phyloP scores from a whole-genome alignment of 1,284 basidiomycete species.

The Stygiomarasmius scandens region DNA sequence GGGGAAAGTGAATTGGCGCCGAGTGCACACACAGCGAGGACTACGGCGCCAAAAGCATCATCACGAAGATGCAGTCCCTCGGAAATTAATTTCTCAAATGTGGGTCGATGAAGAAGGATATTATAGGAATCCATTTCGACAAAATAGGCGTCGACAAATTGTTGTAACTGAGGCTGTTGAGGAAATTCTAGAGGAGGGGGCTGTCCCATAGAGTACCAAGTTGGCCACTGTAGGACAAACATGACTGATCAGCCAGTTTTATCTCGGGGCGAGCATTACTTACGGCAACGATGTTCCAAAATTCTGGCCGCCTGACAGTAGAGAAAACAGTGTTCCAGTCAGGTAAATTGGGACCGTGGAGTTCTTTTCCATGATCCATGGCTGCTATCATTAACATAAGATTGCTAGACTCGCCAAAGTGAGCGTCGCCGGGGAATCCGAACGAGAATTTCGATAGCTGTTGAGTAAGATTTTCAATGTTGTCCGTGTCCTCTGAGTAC shows the following conservation, averaged over 20 bases:
- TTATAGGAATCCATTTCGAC: neutral
- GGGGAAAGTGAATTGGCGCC: neutral
- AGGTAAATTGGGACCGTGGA: neutral
- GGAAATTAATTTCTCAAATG: too few species aligned
- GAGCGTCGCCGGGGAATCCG: neutral
- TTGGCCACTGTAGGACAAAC: neutral
- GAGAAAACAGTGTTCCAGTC: neutral
- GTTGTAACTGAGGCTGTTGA: neutral
- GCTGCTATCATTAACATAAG: constrained; percentile 9
- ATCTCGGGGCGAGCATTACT: too few species aligned
- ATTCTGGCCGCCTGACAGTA: constrained; percentile 5
- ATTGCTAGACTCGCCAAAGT: constrained; percentile 10
- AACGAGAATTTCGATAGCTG: neutral
- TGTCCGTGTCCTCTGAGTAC: constrained; percentile 1
- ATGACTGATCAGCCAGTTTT: too few species aligned
- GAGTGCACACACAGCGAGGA: constrained; percentile 11
- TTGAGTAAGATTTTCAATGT: neutral
- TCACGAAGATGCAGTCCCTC: too few species aligned
- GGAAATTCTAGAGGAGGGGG: too few species aligned
- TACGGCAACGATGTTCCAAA: constrained; percentile 10
- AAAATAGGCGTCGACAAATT: neutral
- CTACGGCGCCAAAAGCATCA: too few species aligned
- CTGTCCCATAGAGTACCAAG: neutral
- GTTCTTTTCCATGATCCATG: constrained; percentile 6
- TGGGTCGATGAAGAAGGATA: neutral